A percentile compares a stretch with the other conserved stretches of the same genome.
Evolutionary conservation across 2,329 filamentous ascomycete species (phyloP).

Genomic region (Orbilia blumenaviensis): DNA sequence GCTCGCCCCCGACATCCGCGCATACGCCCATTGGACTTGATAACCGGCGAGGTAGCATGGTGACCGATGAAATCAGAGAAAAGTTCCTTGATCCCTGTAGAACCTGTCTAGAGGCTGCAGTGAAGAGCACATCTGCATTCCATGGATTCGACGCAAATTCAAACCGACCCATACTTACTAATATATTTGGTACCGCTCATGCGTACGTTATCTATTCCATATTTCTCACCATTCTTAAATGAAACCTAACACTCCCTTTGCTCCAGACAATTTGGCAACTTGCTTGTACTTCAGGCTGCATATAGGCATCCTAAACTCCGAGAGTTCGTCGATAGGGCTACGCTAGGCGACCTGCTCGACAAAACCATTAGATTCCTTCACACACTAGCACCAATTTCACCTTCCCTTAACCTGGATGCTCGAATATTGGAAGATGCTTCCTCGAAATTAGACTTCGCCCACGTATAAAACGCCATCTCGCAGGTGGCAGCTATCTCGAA

Average conservation of each 20-base stretch:
- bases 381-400: slow-evolving; percentile 75
- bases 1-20: slow-evolving; percentile 53
- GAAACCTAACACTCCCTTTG: slow-evolving; percentile 57
- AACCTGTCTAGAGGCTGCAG: slow-evolving; percentile 75
- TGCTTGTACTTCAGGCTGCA: slow-evolving; percentile 86
- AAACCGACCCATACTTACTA: slow-evolving; percentile 85
- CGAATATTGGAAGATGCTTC: slow-evolving; percentile 70
- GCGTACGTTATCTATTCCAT: slow-evolving; percentile 70
- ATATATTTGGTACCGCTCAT: slow-evolving; percentile 93
- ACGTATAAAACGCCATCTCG: not conserved
- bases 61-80: slow-evolving; percentile 44
- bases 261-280: slow-evolving; percentile 90
- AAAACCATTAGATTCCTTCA: slow-evolving; percentile 81
- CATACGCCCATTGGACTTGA: slow-evolving; percentile 53
- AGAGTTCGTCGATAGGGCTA: slow-evolving; percentile 67
- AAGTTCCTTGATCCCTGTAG: slow-evolving; percentile 56
- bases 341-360: slow-evolving; percentile 70
- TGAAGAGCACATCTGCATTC: slow-evolving; percentile 86
- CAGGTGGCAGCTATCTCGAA: not conserved
- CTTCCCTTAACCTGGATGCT: slow-evolving; percentile 77
- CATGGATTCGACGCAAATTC: slow-evolving; percentile 70
- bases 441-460: slow-evolving; percentile 42
- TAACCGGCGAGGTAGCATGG: slow-evolving; percentile 28
- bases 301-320: slow-evolving; percentile 73
- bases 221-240: not conserved